Base-by-base conservation (phyloP, 2,329 filamentous ascomycete genomes). In the Colletotrichum chrysophilum region DNA sequence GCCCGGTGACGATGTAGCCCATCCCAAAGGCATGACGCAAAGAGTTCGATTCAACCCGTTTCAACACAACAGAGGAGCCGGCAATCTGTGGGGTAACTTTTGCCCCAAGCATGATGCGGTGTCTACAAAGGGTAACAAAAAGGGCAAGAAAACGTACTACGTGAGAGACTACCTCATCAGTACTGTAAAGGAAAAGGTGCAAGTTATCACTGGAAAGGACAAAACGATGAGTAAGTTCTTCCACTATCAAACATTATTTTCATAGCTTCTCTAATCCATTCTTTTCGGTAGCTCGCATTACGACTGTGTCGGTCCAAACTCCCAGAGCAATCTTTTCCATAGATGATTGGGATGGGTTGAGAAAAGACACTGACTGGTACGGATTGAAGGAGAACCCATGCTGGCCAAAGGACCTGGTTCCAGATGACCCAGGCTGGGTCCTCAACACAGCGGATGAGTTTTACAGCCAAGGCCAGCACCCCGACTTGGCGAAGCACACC, bases 181-280 rank as follows among this genome's bases (percentile, higher is more conserved):
- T 2, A 43, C 16, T 2, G 1, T 43, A 0, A 43, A 43, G 1
- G 0, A 43, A 2, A 43, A 43, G 1, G 36, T 43, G 1, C 0
- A 43, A 43, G 36, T 43, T 1, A 9, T 43, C 2, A 43, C 36
- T 1, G 36, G 36, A 5, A 43, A 43, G 1, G 36, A 43, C 2
- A 43, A 43, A 16, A 43, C 36, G 1, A 43, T 43, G 36, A 43
- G 36, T 24, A 24, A 24, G 21, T 24, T 24, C 21, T 24, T 24
- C 21, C 21, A 24, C 21, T 3, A 24, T 24, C 21, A 24, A 3
- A 24, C 2, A 24, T 24, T 24, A 24, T 24, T 24, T 24, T 24
- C 21, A 24, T 24, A 3, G 21, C 21, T 24, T 24, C 21, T 24
- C 21, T 24, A 24, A 24, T 24, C 3, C 21, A 24, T 24, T 24